phyloP scores from a whole-genome alignment of 208 protist species.

The Tritrichomonas musculus region DNA sequence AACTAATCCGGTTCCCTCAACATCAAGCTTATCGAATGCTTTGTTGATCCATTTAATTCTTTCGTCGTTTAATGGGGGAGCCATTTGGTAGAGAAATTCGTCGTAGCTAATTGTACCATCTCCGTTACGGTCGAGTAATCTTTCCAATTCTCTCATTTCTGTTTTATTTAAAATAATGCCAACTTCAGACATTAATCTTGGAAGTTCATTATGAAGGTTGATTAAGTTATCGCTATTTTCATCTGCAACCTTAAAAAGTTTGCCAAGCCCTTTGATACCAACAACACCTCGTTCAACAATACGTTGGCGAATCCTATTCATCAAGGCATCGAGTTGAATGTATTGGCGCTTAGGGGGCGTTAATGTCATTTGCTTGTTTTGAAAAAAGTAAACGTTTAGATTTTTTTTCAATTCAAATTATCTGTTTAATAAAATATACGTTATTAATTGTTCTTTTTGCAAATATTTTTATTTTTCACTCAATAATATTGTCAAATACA shows the following conservation, averaged over 20 bases:
- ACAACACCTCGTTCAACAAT: slow-evolving; percentile 11
- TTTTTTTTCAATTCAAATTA: too few relatives aligned
- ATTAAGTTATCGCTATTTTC: neutral
- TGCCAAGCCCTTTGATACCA: neutral
- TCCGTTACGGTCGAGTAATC: neutral
- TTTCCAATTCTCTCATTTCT: neutral
- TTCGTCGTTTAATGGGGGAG: neutral
- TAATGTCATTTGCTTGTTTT: too few relatives aligned
- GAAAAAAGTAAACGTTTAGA: too few relatives aligned
- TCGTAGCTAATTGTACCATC: neutral
- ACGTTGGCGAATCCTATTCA: neutral
- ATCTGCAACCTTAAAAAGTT: slow-evolving; percentile 1
- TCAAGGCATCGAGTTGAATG: neutral
- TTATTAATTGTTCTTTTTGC: too few relatives aligned
- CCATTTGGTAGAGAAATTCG: neutral
- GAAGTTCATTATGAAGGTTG: neutral
- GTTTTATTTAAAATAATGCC: neutral
- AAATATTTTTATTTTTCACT: too few relatives aligned
- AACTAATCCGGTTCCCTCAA: neutral
- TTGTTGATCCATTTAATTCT: neutral
- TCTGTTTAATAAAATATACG: too few relatives aligned
- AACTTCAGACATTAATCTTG: neutral
- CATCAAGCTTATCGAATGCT: neutral
- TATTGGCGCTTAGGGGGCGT: too few relatives aligned
- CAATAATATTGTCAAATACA: too few relatives aligned